These are phyloP conservation scores for Clohesyomyces aquaticus DNA, from an alignment of 495 filamentous ascomycete genomes.

Conservation along the genomic window DNA sequence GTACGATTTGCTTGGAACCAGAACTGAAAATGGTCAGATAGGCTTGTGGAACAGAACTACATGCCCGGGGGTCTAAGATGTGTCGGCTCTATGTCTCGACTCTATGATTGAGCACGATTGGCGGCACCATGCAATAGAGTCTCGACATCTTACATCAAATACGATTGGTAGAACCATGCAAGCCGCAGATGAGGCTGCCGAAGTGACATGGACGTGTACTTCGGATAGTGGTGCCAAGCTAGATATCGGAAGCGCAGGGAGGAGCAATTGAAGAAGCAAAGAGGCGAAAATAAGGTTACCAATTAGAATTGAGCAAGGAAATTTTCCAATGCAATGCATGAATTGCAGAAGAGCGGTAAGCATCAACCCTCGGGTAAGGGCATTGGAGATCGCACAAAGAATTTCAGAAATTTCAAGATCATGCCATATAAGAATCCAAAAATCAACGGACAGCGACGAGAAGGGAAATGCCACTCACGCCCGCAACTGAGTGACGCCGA, in stretches of 20 bases:
- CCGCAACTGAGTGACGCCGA: constrained; percentile 75
- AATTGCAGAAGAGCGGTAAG: background rate
- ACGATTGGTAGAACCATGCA: background rate
- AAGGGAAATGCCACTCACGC: constrained; percentile 61
- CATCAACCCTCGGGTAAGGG: background rate
- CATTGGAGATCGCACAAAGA: background rate
- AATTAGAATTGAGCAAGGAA: background rate
- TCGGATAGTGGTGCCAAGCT: background rate
- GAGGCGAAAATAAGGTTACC: background rate
- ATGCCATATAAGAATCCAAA: background rate
- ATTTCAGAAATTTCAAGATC: background rate
- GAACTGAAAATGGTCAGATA: too few relatives aligned
- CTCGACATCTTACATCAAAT: too few relatives aligned
- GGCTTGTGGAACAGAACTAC: too few relatives aligned
- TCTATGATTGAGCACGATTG: too few relatives aligned
- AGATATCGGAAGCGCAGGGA: constrained; percentile 9
- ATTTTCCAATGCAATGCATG: background rate
- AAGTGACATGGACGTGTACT: background rate
- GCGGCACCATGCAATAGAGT: too few relatives aligned
- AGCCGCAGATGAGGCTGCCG: background rate
- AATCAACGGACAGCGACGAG: background rate
- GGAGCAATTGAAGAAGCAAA: background rate
- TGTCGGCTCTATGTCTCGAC: too few relatives aligned
- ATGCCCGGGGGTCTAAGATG: background rate
- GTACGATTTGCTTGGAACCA: too few relatives aligned